Evolutionary conservation across 345 rosid genomes (phyloP).

Genomic region (Viola odorata): DNA sequence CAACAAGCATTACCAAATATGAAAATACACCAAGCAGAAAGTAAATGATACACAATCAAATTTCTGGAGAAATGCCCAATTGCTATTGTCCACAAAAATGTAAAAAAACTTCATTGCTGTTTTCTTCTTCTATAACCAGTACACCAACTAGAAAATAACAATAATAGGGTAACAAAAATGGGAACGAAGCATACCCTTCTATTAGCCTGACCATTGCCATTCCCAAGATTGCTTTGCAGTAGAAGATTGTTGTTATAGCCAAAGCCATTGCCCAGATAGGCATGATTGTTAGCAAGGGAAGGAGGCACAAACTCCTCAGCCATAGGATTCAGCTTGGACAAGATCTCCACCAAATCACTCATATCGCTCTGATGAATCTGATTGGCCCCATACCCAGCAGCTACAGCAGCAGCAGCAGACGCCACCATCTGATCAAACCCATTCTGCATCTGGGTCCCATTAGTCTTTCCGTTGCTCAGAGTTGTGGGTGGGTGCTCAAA

Average conservation of each 20-base stretch:
- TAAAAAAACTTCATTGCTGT: neutral
- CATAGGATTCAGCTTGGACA: slow-evolving; percentile 92
- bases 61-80: neutral
- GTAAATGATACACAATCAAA: neutral
- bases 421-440: slow-evolving; percentile 19
- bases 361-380: slow-evolving; percentile 41
- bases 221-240: slow-evolving; percentile 38
- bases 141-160: neutral
- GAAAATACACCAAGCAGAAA: neutral
- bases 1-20: slow-evolving; percentile 6
- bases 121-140: neutral
- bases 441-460: slow-evolving; percentile 30
- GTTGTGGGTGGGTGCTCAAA: slow-evolving; percentile 22
- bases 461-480: slow-evolving; percentile 21
- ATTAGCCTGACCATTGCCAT: slow-evolving; percentile 43
- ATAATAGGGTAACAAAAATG: neutral
- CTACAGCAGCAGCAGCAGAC: slow-evolving; percentile 18
- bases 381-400: slow-evolving; percentile 24
- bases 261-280: slow-evolving; percentile 46
- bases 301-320: slow-evolving; percentile 95
- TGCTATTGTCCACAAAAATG: neutral
- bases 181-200: slow-evolving; percentile 55
- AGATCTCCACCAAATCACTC: slow-evolving; percentile 68
- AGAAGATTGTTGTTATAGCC: slow-evolving; percentile 57
- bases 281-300: slow-evolving; percentile 41